Evolutionary conservation across 495 filamentous ascomycete genomes (phyloP), one percentile per base, ranked within the genome.

Genomic region (Penicillium parvum): DNA sequence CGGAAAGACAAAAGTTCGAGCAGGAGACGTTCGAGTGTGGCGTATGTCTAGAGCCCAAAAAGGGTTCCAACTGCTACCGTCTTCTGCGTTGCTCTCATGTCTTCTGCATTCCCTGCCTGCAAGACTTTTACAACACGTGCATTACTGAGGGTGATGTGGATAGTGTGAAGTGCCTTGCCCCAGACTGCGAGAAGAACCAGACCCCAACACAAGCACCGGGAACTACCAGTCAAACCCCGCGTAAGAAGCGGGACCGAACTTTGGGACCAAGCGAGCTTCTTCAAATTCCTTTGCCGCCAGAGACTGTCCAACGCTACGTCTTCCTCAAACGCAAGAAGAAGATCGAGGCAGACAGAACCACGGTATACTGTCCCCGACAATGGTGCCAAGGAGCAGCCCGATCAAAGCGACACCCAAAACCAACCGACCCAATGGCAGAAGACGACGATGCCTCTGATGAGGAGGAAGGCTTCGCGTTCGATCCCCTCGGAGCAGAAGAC

Each of bases 351-450:
- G 90, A 98, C 52, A 90, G 86, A 49, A 84, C 79, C 32, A 96
- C 90, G 0, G 76, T 96, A n/a, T 96, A 92, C 58, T 98, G 92
- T 54, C 92, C 92, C 3, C 79, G 92, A 1, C 71, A 79, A 49
- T 98, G 91, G 91, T 98, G 92, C 57, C 88, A 95, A 59, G 88
- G 86, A 14, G 84, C 90, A n/a, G 87, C 88, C 4, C 76, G 84
- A 18, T 88, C 86, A 32, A 83, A 86, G 47, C 85, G 81, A 49
- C 84, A 90, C 57, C 83, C 78, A 22, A 88, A 90, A 53, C 82
- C 74, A 6, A 52, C 45, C 7, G 68, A 74, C 23, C 71, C 69
- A 6, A 66, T 74, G 65, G 69, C 76, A 4, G 69, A 72, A 17
- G 69, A 71, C 7, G 53, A 71, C 16, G 69, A 79, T 11, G 71